Percentiles rank a stretch among this genome's conserved stretches.
phyloP scores from a whole-genome alignment of 1,284 basidiomycete genomes.

The Apiotrichum sp. region DNA sequence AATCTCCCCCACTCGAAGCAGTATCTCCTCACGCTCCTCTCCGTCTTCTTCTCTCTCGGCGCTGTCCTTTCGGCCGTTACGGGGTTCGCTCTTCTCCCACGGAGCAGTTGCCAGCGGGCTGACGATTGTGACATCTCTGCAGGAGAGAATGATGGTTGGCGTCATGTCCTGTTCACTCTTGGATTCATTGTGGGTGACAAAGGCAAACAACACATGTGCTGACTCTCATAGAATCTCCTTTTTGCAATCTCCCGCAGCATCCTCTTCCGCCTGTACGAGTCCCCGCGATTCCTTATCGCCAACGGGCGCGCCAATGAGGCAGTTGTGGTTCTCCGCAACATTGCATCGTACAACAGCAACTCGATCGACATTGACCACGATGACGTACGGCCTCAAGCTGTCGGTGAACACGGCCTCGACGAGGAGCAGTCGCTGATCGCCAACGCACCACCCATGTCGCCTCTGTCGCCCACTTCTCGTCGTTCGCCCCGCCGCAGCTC shows the following conservation, averaged over 20 bases:
- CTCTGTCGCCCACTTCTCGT: background rate
- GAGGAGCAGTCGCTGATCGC: slow-evolving; percentile 8
- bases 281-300: slow-evolving; percentile 81
- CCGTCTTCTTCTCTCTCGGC: slow-evolving; percentile 89
- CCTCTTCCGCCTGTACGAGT: slow-evolving; percentile 87
- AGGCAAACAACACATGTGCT: background rate
- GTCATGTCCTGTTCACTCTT: slow-evolving; percentile 66
- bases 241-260: slow-evolving; percentile 83
- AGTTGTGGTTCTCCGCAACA: slow-evolving; percentile 68
- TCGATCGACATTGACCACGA: slow-evolving; percentile 59
- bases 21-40: slow-evolving; percentile 89
- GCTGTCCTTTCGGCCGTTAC: slow-evolving; percentile 76
- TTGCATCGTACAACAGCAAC: slow-evolving; percentile 76
- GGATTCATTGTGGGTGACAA: slow-evolving; percentile 59
- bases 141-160: slow-evolving; percentile 75
- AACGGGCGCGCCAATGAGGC: slow-evolving; percentile 76
- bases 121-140: slow-evolving; percentile 52
- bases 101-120: slow-evolving; percentile 58
- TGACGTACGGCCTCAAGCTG: slow-evolving; percentile 53
- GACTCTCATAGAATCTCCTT: slow-evolving; percentile 59
- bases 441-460: slow-evolving; percentile 5
- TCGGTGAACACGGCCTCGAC: slow-evolving; percentile 1
- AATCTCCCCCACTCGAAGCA: slow-evolving; percentile 87
- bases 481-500: slow-evolving; percentile 1
- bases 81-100: slow-evolving; percentile 69